A percentile compares a stretch with the other conserved stretches of the same genome.
Evolutionary conservation across 2,329 filamentous ascomycete genomes (phyloP).

Genomic region (Sporothrix variecibatus): DNA sequence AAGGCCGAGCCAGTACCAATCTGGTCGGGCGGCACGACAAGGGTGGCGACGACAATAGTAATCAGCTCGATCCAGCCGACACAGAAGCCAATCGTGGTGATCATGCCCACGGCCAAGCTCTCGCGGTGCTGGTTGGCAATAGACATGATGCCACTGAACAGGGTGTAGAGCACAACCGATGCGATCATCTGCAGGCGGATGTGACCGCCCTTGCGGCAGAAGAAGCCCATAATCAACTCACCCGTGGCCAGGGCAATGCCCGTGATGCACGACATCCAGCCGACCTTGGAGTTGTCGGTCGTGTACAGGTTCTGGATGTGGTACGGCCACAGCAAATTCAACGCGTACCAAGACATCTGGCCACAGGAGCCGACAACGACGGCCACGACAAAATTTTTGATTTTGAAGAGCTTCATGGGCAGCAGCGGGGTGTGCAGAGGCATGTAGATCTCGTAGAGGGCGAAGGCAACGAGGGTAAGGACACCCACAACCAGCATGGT

Average conservation of each 20-base stretch:
- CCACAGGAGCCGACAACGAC: slow-evolving; percentile 20
- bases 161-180: neutral
- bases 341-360: slow-evolving; percentile 21
- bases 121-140: slow-evolving; percentile 22
- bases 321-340: slow-evolving; percentile 20
- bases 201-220: slow-evolving; percentile 16
- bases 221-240: slow-evolving; percentile 18
- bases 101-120: slow-evolving; percentile 18
- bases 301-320: slow-evolving; percentile 22
- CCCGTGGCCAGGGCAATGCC: slow-evolving; percentile 18
- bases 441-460: slow-evolving; percentile 18
- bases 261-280: slow-evolving; percentile 24
- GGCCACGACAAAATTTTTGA: slow-evolving; percentile 12
- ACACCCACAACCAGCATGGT: slow-evolving; percentile 7
- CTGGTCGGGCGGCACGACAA: slow-evolving; percentile 22
- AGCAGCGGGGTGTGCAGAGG: slow-evolving; percentile 17
- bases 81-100: slow-evolving; percentile 17
- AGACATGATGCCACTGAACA: slow-evolving; percentile 21
- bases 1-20: slow-evolving; percentile 20
- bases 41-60: slow-evolving; percentile 18
- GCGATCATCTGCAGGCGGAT: slow-evolving; percentile 18
- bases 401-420: slow-evolving; percentile 20
- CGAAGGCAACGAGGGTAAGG: neutral
- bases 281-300: slow-evolving; percentile 22
- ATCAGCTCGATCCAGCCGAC: slow-evolving; percentile 24